Percentiles rank a stretch among this genome's conserved stretches.
phyloP scores from a whole-genome alignment of 768 basidiomycete genomes.

The Leccinum incarnatum region DNA sequence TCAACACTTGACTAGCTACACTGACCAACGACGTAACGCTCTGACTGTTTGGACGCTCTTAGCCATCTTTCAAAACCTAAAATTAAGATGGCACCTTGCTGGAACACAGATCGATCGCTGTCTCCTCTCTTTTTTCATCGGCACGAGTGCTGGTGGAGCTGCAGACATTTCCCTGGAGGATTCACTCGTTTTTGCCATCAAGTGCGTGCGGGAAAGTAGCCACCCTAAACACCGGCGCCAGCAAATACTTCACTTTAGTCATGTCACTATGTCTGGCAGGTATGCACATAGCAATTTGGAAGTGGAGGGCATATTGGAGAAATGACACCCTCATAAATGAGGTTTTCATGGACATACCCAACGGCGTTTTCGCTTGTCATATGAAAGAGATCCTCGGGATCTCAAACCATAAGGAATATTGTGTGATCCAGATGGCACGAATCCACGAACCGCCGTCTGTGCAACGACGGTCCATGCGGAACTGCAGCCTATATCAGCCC shows the following conservation, averaged over 20 bases:
- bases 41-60: no score
- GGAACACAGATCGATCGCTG: constrained; percentile 56
- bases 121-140: constrained; percentile 60
- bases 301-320: constrained; percentile 47
- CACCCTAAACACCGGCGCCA: constrained; percentile 51
- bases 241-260: constrained; percentile 43
- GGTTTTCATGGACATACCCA: constrained; percentile 40
- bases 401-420: constrained; percentile 62
- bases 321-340: no score
- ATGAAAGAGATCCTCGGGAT: constrained; percentile 40
- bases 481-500: constrained; percentile 68
- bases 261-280: constrained; percentile 63
- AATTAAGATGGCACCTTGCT: constrained; percentile 37
- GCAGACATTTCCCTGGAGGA: constrained; percentile 45
- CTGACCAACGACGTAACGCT: no score
- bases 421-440: constrained; percentile 48
- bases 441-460: constrained; percentile 35
- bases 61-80: no score
- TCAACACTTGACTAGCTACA: no score
- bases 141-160: constrained; percentile 77
- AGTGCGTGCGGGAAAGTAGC: constrained; percentile 68
- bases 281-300: constrained; percentile 57
- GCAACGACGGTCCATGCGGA: constrained; percentile 55
- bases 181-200: constrained; percentile 60
- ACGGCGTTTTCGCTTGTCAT: no score